phyloP scores from a whole-genome alignment of 2,329 filamentous ascomycete species.

The Ophiostoma himal-ulmi region DNA sequence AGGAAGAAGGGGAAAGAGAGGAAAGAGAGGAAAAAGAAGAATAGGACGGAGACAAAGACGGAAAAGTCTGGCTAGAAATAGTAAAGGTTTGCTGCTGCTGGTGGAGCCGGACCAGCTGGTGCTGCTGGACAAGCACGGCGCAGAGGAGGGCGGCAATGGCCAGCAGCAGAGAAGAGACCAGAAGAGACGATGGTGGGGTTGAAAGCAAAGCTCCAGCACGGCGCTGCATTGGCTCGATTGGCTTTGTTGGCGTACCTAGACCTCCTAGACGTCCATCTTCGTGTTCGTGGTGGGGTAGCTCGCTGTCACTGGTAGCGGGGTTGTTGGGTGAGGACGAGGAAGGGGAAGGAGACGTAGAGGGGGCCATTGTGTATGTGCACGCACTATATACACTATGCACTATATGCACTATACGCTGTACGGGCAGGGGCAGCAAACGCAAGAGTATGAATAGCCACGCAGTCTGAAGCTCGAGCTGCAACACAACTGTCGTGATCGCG shows the following conservation, averaged over 20 bases:
- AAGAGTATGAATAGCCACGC: not conserved
- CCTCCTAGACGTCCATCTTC: not conserved
- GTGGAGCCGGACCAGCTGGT: slow-evolving; percentile 14
- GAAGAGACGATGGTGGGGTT: slow-evolving; percentile 35
- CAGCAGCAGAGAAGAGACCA: slow-evolving; percentile 31
- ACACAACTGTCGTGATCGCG: not conserved
- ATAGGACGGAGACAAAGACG: slow-evolving; percentile 13
- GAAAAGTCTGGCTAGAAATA: slow-evolving; percentile 17
- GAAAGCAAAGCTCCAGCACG: no score
- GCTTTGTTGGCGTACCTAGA: not conserved
- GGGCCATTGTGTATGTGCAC: not conserved
- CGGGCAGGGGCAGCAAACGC: no score
- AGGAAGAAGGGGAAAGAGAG: slow-evolving; percentile 13
- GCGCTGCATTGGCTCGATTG: not conserved
- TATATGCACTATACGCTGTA: not conserved
- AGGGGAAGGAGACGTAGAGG: not conserved
- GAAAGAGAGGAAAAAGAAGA: not conserved
- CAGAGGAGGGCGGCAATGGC: slow-evolving; percentile 23
- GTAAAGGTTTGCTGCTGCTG: slow-evolving; percentile 16
- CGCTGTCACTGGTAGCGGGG: slow-evolving; percentile 12
- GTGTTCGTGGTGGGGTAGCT: slow-evolving; percentile 9
- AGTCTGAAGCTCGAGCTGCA: not conserved
- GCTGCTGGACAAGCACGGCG: slow-evolving; percentile 24
- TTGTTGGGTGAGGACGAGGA: not conserved
- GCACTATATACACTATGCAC: not conserved